These are phyloP conservation scores for Phylloporus rhodoxanthus DNA, from an alignment of 768 basidiomycete species.

Conservation along the genomic window DNA sequence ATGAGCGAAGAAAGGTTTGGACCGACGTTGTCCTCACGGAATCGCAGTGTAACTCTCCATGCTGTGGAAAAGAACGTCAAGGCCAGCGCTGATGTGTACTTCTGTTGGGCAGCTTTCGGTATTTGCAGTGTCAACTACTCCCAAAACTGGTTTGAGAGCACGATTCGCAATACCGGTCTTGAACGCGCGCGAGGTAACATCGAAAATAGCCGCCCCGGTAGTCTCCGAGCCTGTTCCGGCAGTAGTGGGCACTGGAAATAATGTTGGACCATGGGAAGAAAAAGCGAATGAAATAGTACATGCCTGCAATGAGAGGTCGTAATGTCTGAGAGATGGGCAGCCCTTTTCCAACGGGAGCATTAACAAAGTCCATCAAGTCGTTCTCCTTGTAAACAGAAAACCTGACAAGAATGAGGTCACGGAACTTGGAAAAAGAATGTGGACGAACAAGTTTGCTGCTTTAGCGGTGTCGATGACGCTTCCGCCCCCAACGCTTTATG, in stretches of 20 bases:
- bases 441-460: constrained; percentile 75
- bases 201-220: constrained; percentile 90
- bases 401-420: constrained; percentile 33
- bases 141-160: constrained; percentile 84
- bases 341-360: constrained; percentile 92
- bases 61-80: constrained; percentile 95
- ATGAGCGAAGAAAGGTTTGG: constrained; percentile 3
- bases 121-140: constrained; percentile 83
- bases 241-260: constrained; percentile 54
- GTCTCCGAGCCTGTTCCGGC: constrained; percentile 93
- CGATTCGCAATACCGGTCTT: constrained; percentile 96
- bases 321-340: constrained; percentile 70
- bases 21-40: constrained; percentile 47
- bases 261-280: neutral
- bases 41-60: constrained; percentile 93
- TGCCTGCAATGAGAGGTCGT: constrained; percentile 78
- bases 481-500: constrained; percentile 76
- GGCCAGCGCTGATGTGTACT: constrained; percentile 89
- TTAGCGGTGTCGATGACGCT: constrained; percentile 96
- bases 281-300: constrained; percentile 7
- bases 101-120: constrained; percentile 88
- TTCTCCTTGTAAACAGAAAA: constrained; percentile 90
- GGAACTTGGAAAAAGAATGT: neutral
- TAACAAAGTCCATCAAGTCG: constrained; percentile 94
- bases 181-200: constrained; percentile 87